Percentiles rank a stretch among this genome's conserved stretches.
These are phyloP conservation scores for Monilinia polystroma DNA, from an alignment of 2,329 filamentous ascomycete genomes.

Conservation along the genomic window DNA sequence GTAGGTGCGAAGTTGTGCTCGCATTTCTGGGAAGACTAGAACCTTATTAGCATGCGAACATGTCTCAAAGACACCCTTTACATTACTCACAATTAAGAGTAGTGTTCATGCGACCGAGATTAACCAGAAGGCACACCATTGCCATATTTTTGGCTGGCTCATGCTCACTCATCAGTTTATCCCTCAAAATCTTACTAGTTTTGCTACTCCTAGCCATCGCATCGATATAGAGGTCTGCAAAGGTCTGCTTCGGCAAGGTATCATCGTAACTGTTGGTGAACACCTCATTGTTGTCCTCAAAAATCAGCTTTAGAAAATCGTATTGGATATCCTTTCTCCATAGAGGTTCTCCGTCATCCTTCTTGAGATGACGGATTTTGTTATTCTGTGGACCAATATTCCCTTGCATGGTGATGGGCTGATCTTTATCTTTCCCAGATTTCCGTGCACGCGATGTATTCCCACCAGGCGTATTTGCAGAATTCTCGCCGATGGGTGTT, in stretches of 20 bases:
- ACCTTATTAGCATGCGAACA: constrained; percentile 34
- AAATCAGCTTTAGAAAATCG: constrained; percentile 78
- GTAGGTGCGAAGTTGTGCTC: constrained; percentile 94
- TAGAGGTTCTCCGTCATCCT: constrained; percentile 82
- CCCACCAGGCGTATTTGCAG: constrained; percentile 28
- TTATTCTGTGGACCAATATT: constrained; percentile 27
- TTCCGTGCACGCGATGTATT: constrained; percentile 30
- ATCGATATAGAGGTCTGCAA: constrained; percentile 96
- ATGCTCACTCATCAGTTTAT: constrained; percentile 90
- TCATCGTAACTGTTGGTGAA: constrained; percentile 83
- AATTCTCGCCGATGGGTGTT: constrained; percentile 32
- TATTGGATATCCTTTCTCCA: constrained; percentile 88
- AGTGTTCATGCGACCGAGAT: constrained; percentile 98
- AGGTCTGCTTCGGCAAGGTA: constrained; percentile 64
- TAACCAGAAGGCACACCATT: constrained; percentile 97
- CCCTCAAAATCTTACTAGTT: constrained; percentile 96
- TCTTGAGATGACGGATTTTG: constrained; percentile 83
- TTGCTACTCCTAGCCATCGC: constrained; percentile 99
- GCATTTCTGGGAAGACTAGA: constrained; percentile 97
- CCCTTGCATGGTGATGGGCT: constrained; percentile 33
- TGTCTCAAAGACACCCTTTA: neutral
- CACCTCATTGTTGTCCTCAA: constrained; percentile 69
- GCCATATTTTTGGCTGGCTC: constrained; percentile 96
- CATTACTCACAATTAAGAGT: constrained; percentile 81
- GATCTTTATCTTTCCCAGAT: constrained; percentile 30